phyloP scores from a whole-genome alignment of 2,329 filamentous ascomycete species.

The Niveomyces coronatus region DNA sequence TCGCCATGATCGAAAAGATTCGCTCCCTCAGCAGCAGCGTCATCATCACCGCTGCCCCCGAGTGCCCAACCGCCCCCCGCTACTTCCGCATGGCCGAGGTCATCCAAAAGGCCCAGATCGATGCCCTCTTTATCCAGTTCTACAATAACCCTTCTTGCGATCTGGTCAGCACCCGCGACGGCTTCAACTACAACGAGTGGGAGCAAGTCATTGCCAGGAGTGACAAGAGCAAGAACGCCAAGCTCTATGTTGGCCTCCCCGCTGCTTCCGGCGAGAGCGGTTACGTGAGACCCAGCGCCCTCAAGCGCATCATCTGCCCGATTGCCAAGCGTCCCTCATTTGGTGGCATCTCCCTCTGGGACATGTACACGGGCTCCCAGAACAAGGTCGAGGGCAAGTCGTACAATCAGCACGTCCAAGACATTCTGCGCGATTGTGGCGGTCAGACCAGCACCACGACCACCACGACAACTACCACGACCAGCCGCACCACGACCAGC shows the following conservation, averaged over 20 bases:
- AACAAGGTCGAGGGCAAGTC: constrained; percentile 24
- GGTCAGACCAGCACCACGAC: constrained; percentile 18
- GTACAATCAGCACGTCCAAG: constrained; percentile 27
- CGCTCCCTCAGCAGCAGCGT: constrained; percentile 21
- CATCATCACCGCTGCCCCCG: constrained; percentile 34
- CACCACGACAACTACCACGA: constrained; percentile 12
- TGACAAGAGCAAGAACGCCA: constrained; percentile 27
- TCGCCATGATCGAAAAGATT: constrained; percentile 27
- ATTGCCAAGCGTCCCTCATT: constrained; percentile 28
- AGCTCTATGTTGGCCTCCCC: constrained; percentile 36
- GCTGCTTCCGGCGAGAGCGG: constrained; percentile 20
- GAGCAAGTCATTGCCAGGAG: constrained; percentile 22
- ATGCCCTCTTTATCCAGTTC: constrained; percentile 37
- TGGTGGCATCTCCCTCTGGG: constrained; percentile 37
- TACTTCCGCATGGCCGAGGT: constrained; percentile 26
- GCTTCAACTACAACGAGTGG: constrained; percentile 36
- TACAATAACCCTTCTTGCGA: constrained; percentile 36
- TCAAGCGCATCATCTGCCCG: constrained; percentile 29
- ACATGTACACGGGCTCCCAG: constrained; percentile 24
- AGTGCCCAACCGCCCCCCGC: constrained; percentile 25
- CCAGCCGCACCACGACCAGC: constrained; percentile 9
- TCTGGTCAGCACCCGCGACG: constrained; percentile 19
- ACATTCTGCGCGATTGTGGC: constrained; percentile 26
- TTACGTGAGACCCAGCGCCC: constrained; percentile 24
- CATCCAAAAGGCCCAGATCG: constrained; percentile 30